phyloP scores from a whole-genome alignment of 352 stramenopile genomes.

The Pythium apleroticum region DNA sequence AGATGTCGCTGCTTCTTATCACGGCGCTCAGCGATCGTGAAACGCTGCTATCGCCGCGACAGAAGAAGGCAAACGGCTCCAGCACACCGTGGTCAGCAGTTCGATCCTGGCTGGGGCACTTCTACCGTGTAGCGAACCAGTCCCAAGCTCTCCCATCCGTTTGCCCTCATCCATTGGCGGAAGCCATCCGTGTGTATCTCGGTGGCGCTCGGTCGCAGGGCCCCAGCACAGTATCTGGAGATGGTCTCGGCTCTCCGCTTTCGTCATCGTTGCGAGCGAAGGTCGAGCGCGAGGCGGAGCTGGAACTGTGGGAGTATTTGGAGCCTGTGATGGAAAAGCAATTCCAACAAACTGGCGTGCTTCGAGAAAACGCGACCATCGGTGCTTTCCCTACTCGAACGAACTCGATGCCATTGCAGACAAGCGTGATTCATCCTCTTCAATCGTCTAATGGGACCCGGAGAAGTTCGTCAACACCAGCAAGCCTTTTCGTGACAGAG shows the following conservation, averaged over 20 bases:
- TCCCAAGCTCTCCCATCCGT: constrained; percentile 21
- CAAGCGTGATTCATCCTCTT: not conserved
- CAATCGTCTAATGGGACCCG: not conserved
- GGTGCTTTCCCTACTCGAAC: constrained; percentile 5
- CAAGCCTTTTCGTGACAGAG: not conserved
- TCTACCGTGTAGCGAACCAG: constrained; percentile 62
- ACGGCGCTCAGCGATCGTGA: constrained; percentile 25
- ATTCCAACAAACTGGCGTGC: not conserved
- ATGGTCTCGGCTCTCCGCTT: constrained; percentile 1
- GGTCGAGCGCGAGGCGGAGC: not conserved
- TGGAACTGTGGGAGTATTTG: constrained; percentile 24
- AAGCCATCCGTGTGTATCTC: constrained; percentile 26
- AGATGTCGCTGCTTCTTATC: constrained; percentile 49
- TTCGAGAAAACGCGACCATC: not conserved
- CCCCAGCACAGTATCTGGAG: not conserved
- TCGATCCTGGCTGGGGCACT: constrained; percentile 58
- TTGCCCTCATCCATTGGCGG: constrained; percentile 27
- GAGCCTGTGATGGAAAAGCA: constrained; percentile 22
- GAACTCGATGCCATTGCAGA: constrained; percentile 7
- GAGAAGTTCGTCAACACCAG: constrained; percentile 16
- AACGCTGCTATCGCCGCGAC: constrained; percentile 7
- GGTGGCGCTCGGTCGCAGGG: not conserved
- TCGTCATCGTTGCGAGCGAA: constrained; percentile 11
- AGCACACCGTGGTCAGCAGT: constrained; percentile 30
- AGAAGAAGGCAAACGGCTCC: constrained; percentile 19